Evolutionary conservation across 495 filamentous ascomycete species (phyloP).

Genomic region (Choiromyces venosus): DNA sequence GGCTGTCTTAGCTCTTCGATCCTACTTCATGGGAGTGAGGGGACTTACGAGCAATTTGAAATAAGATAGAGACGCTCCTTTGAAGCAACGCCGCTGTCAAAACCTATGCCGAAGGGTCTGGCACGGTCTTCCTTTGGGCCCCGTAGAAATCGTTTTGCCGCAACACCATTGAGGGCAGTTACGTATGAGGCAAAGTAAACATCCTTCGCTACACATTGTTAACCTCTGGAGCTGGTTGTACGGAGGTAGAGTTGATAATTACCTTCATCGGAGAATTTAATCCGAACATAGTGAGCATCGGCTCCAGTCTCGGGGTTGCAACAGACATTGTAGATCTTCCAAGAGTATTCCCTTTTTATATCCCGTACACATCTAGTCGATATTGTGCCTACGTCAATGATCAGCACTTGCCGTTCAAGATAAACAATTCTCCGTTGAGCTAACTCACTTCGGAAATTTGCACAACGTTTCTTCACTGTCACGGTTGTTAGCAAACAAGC

Average conservation of each 20-base stretch:
- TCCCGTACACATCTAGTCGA: constrained; percentile 39
- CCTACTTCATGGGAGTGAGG: neutral
- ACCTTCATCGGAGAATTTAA: constrained; percentile 16
- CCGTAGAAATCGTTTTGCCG: constrained; percentile 37
- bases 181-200: constrained; percentile 8
- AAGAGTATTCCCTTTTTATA: constrained; percentile 35
- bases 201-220: constrained; percentile 3
- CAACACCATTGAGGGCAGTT: constrained; percentile 31
- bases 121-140: constrained; percentile 20
- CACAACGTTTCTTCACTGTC: constrained; percentile 28
- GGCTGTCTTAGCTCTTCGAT: neutral
- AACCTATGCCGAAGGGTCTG: constrained; percentile 37
- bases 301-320: constrained; percentile 17
- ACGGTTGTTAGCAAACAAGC: constrained; percentile 6
- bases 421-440: neutral
- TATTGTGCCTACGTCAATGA: constrained; percentile 7
- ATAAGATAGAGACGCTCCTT: constrained; percentile 39
- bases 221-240: neutral
- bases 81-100: constrained; percentile 33
- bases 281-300: constrained; percentile 36
- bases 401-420: neutral
- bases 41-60: constrained; percentile 29
- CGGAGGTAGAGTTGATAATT: neutral
- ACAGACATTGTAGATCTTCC: constrained; percentile 38
- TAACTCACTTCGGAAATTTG: constrained; percentile 8